A percentile compares a stretch with the other conserved stretches of the same genome.
phyloP scores from a whole-genome alignment of 768 basidiomycete genomes.

The Hydnomerulius pinastri region DNA sequence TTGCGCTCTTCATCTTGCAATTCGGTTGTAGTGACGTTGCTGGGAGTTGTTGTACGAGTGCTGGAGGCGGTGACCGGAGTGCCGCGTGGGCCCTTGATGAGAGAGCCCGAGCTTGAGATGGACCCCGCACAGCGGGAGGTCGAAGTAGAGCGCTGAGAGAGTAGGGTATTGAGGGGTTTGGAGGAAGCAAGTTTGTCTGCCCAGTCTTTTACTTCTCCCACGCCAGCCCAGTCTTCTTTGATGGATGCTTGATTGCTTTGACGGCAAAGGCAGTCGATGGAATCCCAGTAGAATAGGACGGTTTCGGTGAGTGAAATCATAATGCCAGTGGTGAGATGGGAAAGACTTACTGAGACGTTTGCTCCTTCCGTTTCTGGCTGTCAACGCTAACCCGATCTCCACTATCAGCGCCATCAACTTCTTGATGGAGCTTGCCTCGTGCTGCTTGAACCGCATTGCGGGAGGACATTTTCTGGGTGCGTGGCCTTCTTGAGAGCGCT shows the following conservation, averaged over 20 bases:
- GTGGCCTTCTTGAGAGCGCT: background rate
- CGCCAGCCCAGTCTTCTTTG: background rate
- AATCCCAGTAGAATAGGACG: background rate
- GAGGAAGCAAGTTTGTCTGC: background rate
- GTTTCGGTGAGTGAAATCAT: background rate
- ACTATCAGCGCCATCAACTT: background rate
- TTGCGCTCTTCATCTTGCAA: background rate
- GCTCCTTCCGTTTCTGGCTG: background rate
- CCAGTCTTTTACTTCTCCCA: background rate
- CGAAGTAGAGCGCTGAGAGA: background rate
- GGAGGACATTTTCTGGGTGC: background rate
- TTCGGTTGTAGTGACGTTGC: background rate
- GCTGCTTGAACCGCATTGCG: background rate
- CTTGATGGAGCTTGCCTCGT: background rate
- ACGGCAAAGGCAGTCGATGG: background rate
- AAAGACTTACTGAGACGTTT: background rate
- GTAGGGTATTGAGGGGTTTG: background rate
- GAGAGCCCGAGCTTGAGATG: background rate
- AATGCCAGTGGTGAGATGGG: background rate
- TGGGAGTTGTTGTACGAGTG: background rate
- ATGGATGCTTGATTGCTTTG: background rate
- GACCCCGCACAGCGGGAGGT: background rate
- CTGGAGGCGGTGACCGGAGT: background rate
- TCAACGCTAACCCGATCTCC: too few relatives aligned
- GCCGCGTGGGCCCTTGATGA: background rate